Base-by-base conservation (phyloP, 805 yeast genomes). In the Nakazawaea anatomiae region DNA sequence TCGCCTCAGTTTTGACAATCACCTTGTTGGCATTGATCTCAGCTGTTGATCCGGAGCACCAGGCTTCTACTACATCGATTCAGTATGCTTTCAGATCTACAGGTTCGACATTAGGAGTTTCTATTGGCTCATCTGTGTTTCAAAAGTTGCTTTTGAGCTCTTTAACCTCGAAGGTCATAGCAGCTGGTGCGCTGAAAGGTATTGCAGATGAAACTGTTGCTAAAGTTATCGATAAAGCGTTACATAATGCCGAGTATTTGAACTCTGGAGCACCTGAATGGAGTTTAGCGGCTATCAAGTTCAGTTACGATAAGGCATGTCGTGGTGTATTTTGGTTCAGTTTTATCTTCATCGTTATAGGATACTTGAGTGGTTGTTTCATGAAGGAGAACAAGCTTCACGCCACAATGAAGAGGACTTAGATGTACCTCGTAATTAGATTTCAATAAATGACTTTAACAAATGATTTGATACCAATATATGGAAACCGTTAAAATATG, bases 21-120 rank as follows among this genome's bases (percentile, higher is more conserved):
- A 83, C 89, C 0, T 69, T 85, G 43, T 65, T 85, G 27, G 80
- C 89, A 1, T 74, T 84, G 69, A 83, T 85, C 55, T 86, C 90
- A 1, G 82, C 89, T 1, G 90, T 82, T 8, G 89, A 89, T 2
- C 64, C 72, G 39, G 79, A 82, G 51, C 76, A 74, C 57, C 91
- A 85, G 61, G 85, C 87, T 2, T 73, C 85, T 30, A 80, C 85
- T 1, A 83, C 87, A 0, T 79, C 87, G 4, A 78, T 83, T 54
- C 85, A 80, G 55, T 83, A 83, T 57, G 77, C 85, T 1, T 82
- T 82, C 61, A 73, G 87, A 63, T 76, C 86, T 7, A 76, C 85
- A 14, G 87, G 87, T 0, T 80, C 87, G 1, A 81, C 87, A 0
- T 63, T 82, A 29, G 88, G 87, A 48, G 82, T 82, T 10, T 71